A percentile compares a stretch with the other conserved stretches of the same genome.
phyloP scores from a whole-genome alignment of 306 rosid genomes.

The Rosa lucieae region DNA sequence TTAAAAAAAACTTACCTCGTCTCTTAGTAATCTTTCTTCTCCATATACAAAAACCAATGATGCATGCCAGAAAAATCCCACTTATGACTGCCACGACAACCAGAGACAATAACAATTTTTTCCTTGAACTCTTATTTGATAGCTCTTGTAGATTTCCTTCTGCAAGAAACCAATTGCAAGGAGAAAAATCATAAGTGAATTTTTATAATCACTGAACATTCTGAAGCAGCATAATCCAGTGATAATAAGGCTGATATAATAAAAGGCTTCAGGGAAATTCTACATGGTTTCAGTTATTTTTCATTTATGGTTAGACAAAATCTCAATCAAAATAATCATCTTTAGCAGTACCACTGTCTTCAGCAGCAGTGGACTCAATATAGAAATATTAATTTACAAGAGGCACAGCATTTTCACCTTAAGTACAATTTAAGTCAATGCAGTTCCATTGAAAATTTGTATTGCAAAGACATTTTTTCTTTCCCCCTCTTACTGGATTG shows the following conservation, averaged over 20 bases:
- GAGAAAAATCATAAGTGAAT: not conserved
- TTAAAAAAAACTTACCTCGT: constrained; percentile 35
- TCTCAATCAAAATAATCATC: not conserved
- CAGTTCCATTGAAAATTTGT: constrained; percentile 44
- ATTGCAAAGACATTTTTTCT: constrained; percentile 49
- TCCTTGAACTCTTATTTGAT: constrained; percentile 9
- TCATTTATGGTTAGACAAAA: not conserved
- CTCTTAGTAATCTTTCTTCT: constrained; percentile 36
- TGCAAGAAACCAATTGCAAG: not conserved
- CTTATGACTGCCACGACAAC: constrained; percentile 29
- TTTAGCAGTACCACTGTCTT: not conserved
- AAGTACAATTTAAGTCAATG: constrained; percentile 39
- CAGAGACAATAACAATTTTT: constrained; percentile 20
- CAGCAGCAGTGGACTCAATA: not conserved
- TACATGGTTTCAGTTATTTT: not conserved
- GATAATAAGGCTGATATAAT: not conserved
- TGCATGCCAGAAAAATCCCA: constrained; percentile 36
- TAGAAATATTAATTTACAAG: not conserved
- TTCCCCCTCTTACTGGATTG: constrained; percentile 32
- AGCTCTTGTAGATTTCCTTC: not conserved
- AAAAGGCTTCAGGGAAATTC: not conserved
- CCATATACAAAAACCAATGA: constrained; percentile 32
- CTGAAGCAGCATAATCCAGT: not conserved
- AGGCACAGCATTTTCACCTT: constrained; percentile 33
- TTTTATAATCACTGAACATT: not conserved